A percentile compares a stretch with the other conserved stretches of the same genome.
phyloP scores from a whole-genome alignment of 2,329 filamentous ascomycete genomes.

The Sporothrix mexicana region DNA sequence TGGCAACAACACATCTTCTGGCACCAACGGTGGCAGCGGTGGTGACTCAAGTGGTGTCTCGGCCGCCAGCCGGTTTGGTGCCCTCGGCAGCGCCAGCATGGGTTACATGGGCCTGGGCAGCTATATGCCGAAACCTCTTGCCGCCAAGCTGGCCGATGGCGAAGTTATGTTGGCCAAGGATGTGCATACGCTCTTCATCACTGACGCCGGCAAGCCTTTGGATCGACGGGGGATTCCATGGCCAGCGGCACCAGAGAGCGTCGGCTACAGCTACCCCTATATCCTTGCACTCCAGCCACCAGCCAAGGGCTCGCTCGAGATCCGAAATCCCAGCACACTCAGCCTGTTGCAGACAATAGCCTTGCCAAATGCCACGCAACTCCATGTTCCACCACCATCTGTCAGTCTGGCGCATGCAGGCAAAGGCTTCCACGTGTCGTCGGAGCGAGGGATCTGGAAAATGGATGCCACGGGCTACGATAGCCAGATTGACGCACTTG shows the following conservation, averaged over 20 bases:
- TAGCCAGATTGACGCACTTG: conserved; percentile 81
- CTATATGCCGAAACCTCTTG: conserved; percentile 88
- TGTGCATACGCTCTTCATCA: conserved; percentile 92
- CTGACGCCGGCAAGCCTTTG: conserved; percentile 75
- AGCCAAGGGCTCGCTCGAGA: conserved; percentile 82
- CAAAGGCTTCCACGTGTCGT: conserved; percentile 93
- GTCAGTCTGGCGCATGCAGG: conserved; percentile 94
- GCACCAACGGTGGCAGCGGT: background rate
- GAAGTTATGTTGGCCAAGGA: conserved; percentile 96
- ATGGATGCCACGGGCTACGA: conserved; percentile 95
- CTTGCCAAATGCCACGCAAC: conserved; percentile 78
- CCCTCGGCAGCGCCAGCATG: conserved; percentile 82
- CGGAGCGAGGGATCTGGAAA: conserved; percentile 90
- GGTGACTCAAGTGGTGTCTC: conserved; percentile 11
- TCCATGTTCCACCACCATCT: conserved; percentile 92
- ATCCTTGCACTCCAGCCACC: conserved; percentile 79
- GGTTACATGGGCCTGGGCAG: conserved; percentile 95
- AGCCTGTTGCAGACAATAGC: conserved; percentile 86
- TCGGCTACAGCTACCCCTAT: conserved; percentile 97
- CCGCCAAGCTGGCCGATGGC: conserved; percentile 78
- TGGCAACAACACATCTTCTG: conserved; percentile 61
- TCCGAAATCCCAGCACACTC: conserved; percentile 89
- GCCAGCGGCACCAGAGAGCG: conserved; percentile 82
- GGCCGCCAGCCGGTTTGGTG: conserved; percentile 76
- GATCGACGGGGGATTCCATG: conserved; percentile 91